Base-by-base conservation (phyloP, 2,329 filamentous ascomycete species). In the Ophiostoma australiae region DNA sequence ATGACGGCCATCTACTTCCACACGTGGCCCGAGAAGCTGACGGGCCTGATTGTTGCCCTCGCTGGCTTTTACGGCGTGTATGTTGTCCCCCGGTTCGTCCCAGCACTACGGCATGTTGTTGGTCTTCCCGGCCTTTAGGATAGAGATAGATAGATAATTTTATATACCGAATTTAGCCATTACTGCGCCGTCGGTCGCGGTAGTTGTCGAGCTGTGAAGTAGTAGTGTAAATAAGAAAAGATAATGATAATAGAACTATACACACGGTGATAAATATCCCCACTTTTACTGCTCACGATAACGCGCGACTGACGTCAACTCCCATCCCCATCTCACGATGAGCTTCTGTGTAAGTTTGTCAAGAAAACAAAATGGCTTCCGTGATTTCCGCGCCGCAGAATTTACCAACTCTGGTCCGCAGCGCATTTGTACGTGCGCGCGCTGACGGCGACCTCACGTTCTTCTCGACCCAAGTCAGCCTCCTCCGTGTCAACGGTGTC, bases 1-100 rank as follows among this genome's bases (percentile, higher is more conserved):
- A 99, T 99, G 95, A 99, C 95, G 58, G 94, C 94, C 2, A 94
- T 96, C 55, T 99, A 94, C 84, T 99, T 99, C 77, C 95, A 99
- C 80, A 99, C 95, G 0, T 98, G 94, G 94, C 90, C 96, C 76
- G 95, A 99, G 83, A 99, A 98, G 85, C 76, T 87, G 76, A 87
- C 85, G 61, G 86, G 86, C 27, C 82, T 87, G 27, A 72, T 85
- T 27, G 81, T 84, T 7, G 84, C 85, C 1, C 70, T 81, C 1
- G 65, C 78, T 4, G 84, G 80, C 0, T 79, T 86, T 52, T 87
- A 86, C 70, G 72, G 76, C 27, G 80, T 86, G 8, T 87, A 87
- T 72, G 78, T 85, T 44, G 78, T 87, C 15, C 85, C 85, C 20
- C 79, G 85, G 10, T 83, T 83, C 72, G 77, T 85, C 37, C 85